phyloP scores from a whole-genome alignment of 441 rosid genomes.

The Adansonia rubrostipa region DNA sequence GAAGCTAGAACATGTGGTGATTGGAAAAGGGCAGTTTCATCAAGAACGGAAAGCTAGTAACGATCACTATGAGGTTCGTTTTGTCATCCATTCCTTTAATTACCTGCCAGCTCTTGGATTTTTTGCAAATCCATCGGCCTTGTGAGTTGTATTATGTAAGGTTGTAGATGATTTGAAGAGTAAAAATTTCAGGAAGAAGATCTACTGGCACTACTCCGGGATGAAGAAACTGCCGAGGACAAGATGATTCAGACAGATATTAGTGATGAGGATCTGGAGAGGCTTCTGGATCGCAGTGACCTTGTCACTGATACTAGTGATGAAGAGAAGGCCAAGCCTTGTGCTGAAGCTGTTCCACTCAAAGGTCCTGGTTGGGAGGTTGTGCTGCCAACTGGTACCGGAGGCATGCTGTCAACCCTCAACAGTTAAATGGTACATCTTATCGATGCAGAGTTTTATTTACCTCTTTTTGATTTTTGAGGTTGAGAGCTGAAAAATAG shows the following conservation, averaged over 20 bases:
- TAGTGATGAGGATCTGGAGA: slow-evolving; percentile 77
- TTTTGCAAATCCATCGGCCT: neutral
- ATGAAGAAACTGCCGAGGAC: slow-evolving; percentile 87
- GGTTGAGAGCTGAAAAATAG: neutral
- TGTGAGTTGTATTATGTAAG: neutral
- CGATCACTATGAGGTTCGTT: slow-evolving; percentile 53
- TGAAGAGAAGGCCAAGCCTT: slow-evolving; percentile 32
- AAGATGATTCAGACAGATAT: slow-evolving; percentile 86
- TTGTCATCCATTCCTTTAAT: neutral
- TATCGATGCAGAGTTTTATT: neutral
- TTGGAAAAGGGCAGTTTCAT: slow-evolving; percentile 91
- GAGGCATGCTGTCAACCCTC: slow-evolving; percentile 84
- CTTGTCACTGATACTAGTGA: slow-evolving; percentile 39
- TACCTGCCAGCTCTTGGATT: neutral
- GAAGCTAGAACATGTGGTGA: slow-evolving; percentile 97
- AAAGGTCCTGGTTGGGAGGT: slow-evolving; percentile 99
- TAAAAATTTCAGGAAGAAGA: slow-evolving; percentile 72
- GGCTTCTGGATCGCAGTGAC: slow-evolving; percentile 78
- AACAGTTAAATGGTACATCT: slow-evolving; percentile 48
- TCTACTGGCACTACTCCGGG: slow-evolving; percentile 64
- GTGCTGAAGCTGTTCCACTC: slow-evolving; percentile 49
- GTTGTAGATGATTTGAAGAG: neutral
- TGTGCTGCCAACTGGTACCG: slow-evolving; percentile 69
- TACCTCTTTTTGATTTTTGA: neutral
- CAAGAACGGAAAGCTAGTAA: slow-evolving; percentile 55